Base-by-base conservation (phyloP, 139 green algal species). In the Chloropicon primus region DNA sequence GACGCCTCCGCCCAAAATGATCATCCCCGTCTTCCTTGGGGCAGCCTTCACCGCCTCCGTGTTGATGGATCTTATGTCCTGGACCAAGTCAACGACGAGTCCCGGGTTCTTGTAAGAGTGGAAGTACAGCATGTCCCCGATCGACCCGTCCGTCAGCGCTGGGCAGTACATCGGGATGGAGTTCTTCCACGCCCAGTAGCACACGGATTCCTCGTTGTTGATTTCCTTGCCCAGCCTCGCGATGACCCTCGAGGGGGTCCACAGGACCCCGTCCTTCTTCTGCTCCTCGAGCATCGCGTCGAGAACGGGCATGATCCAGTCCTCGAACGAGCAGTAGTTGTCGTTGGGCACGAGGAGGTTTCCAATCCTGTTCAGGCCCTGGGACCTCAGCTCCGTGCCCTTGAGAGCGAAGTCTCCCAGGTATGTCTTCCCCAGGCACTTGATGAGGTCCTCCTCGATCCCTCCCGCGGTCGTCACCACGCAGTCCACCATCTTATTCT, bases 251-350 rank as follows among this genome's bases (percentile, higher is more conserved):
- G 89, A 96, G 21, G 95, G 95, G 23, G 95, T 98, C 95, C 95
- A 99, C 80, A 86, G 82, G 17, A 84, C 78, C 22, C 90, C 90
- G 27, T 94, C 26, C 54, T 90, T 74, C 29, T 91, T 73, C 84
- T 99, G 96, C 85, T 99, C 93, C 53, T 81, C 76, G n/a, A 95
- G 80, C 88, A 98, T 94, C 2, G 80, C 78, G 75, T 98, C 93
- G 77, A 99, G 86, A 21, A 99, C 91, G 21, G 95, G 95, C 87
- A 97, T 96, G 73, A 98, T 92, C 93, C 94, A 99, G 80, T 99
- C 95, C 26, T 99, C 95, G 85, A 99, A 99, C 28, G 86, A 82
- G 89, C 94, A 98, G 89, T 99, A 99, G 85, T 99, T 99, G 79
- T 86, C 87, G 86, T 99, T 99, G 72, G 95, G 95, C n/a, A 99